Evolutionary conservation across 805 yeast genomes (phyloP).

Genomic region (Clavispora santaluciae): DNA sequence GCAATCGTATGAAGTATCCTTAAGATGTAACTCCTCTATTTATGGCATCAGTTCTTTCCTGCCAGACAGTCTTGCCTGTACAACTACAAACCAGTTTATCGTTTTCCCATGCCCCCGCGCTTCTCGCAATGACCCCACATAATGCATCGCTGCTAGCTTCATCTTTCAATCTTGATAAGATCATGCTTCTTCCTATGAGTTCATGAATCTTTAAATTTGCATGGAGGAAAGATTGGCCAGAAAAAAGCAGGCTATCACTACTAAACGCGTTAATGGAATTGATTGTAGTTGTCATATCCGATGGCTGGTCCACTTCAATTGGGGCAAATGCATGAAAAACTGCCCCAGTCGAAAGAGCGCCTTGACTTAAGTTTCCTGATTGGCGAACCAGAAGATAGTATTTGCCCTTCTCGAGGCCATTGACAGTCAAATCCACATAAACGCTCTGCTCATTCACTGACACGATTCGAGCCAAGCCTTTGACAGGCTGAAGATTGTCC

Average conservation of each 20-base stretch:
- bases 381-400: constrained; percentile 67
- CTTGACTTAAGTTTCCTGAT: constrained; percentile 72
- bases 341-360: constrained; percentile 63
- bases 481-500: constrained; percentile 54
- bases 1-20: not conserved
- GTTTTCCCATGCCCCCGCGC: constrained; percentile 97
- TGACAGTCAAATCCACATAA: constrained; percentile 72
- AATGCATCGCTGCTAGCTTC: constrained; percentile 42
- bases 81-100: constrained; percentile 90
- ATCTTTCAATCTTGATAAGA: constrained; percentile 39
- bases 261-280: constrained; percentile 31
- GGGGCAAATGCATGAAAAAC: constrained; percentile 43
- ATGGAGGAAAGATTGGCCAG: constrained; percentile 36
- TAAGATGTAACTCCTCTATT: constrained; percentile 45
- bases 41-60: constrained; percentile 79
- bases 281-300: constrained; percentile 24
- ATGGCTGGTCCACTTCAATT: constrained; percentile 24
- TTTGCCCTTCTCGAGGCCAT: constrained; percentile 60
- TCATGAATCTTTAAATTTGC: constrained; percentile 49
- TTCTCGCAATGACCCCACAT: constrained; percentile 89
- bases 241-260: constrained; percentile 13
- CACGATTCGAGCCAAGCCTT: constrained; percentile 85
- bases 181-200: constrained; percentile 66
- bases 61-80: constrained; percentile 94
- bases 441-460: constrained; percentile 50